Conservation (phyloP, 2,329 filamentous ascomycete genomes). For the Boeremia lycopersici region DNA sequence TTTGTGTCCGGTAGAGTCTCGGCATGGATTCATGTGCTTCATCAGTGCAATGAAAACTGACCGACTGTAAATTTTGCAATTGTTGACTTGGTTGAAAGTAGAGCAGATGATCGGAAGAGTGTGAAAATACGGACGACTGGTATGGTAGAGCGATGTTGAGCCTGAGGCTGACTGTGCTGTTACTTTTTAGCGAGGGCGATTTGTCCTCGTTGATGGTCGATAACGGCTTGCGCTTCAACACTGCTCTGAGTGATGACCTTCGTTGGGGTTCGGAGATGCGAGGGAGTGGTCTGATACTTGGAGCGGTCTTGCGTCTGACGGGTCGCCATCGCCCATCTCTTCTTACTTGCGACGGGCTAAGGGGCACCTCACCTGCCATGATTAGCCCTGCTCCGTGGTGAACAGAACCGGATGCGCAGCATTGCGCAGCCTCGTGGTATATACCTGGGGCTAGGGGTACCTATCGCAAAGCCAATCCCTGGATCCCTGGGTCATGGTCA, state of each 20-base stretch:
- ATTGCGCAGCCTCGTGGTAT: background rate
- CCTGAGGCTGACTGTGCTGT: constrained; percentile 4
- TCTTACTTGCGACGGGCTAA: constrained; percentile 1
- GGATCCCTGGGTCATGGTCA: background rate
- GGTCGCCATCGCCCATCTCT: constrained; percentile 1
- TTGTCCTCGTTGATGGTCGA: constrained; percentile 2
- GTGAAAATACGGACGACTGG: background rate
- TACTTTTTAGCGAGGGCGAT: background rate
- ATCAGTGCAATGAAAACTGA: background rate
- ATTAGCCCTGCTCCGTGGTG: background rate
- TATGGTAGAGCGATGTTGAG: background rate
- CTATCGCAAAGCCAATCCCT: background rate
- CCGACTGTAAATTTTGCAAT: constrained; percentile 5
- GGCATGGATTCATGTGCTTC: background rate
- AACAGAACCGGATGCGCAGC: background rate
- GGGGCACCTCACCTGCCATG: constrained; percentile 3
- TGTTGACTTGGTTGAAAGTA: constrained; percentile 3
- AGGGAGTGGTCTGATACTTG: background rate
- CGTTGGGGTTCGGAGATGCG: background rate
- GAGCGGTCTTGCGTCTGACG: background rate
- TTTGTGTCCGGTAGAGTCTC: constrained; percentile 1
- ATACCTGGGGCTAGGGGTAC: background rate
- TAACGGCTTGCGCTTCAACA: background rate
- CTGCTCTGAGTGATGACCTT: background rate
- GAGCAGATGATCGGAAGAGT: constrained; percentile 1